Conservation (phyloP, 139 green algal species). For the Axilococcus clingmanii region DNA sequence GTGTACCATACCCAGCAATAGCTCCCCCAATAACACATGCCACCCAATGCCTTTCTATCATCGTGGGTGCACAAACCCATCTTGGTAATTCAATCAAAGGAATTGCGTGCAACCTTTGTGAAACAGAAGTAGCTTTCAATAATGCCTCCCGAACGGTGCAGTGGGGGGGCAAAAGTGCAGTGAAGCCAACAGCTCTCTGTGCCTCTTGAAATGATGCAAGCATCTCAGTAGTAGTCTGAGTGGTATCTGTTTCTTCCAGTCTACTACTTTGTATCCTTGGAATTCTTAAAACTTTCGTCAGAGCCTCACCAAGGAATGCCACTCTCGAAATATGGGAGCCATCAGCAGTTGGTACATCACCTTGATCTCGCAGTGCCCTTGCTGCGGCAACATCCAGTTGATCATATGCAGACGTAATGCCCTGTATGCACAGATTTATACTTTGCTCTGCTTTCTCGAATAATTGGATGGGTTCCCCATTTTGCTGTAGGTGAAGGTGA, state of each 20-base stretch:
- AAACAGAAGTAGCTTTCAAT: not conserved
- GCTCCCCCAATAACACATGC: slow-evolving; percentile 25
- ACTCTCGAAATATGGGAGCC: too few species aligned
- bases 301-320: too few species aligned
- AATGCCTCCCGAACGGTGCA: slow-evolving; percentile 15
- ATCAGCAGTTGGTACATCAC: not conserved
- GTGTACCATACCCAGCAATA: slow-evolving; percentile 10
- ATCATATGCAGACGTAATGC: not conserved
- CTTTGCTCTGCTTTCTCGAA: slow-evolving; percentile 2
- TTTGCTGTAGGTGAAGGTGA: slow-evolving; percentile 20
- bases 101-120: not conserved
- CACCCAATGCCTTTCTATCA: slow-evolving; percentile 67
- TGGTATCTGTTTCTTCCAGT: too few species aligned
- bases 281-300: too few species aligned
- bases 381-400: not conserved
- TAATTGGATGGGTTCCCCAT: not conserved
- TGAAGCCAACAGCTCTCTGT: not conserved
- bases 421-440: not conserved
- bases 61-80: slow-evolving; percentile 27
- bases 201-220: too few species aligned
- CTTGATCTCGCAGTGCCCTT: not conserved
- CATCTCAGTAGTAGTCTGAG: too few species aligned
- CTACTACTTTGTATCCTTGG: too few species aligned
- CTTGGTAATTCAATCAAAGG: slow-evolving; percentile 25
- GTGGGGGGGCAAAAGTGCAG: slow-evolving; percentile 1